These are phyloP conservation scores for Pterocarpus santalinus DNA, from an alignment of 306 rosid genomes.

Conservation along the genomic window DNA sequence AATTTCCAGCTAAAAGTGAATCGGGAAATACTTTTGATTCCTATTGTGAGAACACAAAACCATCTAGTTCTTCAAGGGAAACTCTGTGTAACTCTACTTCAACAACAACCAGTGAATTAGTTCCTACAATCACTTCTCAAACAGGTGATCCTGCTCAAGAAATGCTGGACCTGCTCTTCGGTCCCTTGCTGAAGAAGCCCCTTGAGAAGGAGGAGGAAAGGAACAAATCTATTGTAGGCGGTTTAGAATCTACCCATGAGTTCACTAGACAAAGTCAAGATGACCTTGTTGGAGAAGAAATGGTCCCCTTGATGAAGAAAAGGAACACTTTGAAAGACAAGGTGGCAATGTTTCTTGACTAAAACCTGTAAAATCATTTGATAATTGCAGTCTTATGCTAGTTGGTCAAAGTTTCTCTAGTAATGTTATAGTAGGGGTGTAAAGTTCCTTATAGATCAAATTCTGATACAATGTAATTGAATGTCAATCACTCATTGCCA, in stretches of 20 bases:
- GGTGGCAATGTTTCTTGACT: slow-evolving; percentile 72
- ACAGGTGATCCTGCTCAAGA: slow-evolving; percentile 79
- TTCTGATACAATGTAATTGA: slow-evolving; percentile 22
- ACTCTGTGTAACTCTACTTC: slow-evolving; percentile 43
- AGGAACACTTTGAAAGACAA: slow-evolving; percentile 72
- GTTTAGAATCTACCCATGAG: slow-evolving; percentile 48
- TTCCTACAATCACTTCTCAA: slow-evolving; percentile 36
- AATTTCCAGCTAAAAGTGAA: slow-evolving; percentile 39
- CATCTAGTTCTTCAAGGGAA: slow-evolving; percentile 40
- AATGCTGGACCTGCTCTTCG: slow-evolving; percentile 83
- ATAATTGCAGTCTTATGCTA: slow-evolving; percentile 10
- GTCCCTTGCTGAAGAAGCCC: slow-evolving; percentile 74
- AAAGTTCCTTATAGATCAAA: slow-evolving; percentile 40
- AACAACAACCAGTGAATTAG: slow-evolving; percentile 48
- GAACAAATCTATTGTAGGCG: slow-evolving; percentile 45
- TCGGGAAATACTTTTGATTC: slow-evolving; percentile 47
- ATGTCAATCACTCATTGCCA: neutral
- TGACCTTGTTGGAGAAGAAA: slow-evolving; percentile 51
- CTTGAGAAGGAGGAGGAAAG: slow-evolving; percentile 53
- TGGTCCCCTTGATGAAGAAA: slow-evolving; percentile 60
- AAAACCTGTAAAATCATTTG: slow-evolving; percentile 43
- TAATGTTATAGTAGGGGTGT: slow-evolving; percentile 17
- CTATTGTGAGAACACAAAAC: slow-evolving; percentile 41
- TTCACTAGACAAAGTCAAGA: slow-evolving; percentile 48
- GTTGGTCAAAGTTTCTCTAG: slow-evolving; percentile 19